A percentile compares a stretch with the other conserved stretches of the same genome.
These are phyloP conservation scores for Calocera cornea DNA, from an alignment of 768 basidiomycete genomes.

Conservation along the genomic window DNA sequence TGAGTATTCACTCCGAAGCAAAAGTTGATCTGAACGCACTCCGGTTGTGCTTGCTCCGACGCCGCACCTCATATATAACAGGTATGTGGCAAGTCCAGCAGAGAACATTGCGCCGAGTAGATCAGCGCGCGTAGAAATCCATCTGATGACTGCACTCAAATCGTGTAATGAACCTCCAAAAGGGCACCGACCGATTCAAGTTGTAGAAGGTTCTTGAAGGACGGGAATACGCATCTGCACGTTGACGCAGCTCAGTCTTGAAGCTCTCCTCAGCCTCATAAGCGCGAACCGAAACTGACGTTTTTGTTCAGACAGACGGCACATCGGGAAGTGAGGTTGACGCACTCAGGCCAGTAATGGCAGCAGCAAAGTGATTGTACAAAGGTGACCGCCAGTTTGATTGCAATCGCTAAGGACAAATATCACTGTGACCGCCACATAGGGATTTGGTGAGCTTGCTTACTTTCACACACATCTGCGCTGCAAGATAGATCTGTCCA, in stretches of 20 bases:
- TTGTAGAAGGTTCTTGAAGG: conserved; percentile 15
- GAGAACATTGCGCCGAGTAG: conserved; percentile 25
- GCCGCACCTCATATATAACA: conserved; percentile 17
- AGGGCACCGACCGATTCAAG: neutral
- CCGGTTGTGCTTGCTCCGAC: no score
- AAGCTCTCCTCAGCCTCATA: conserved; percentile 24
- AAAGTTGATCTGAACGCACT: no score
- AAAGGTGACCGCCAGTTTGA: conserved; percentile 26
- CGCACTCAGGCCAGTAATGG: conserved; percentile 20
- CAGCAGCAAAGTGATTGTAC: conserved; percentile 26
- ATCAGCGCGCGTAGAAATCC: conserved; percentile 23
- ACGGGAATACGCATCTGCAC: conserved; percentile 19
- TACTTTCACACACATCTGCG: conserved; percentile 44
- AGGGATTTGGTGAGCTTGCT: no score
- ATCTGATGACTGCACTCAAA: no score
- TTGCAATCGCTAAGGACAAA: neutral
- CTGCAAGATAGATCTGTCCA: conserved; percentile 41
- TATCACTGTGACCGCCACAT: no score
- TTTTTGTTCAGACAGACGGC: conserved; percentile 8
- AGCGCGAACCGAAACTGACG: conserved; percentile 23
- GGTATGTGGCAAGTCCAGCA: conserved; percentile 21
- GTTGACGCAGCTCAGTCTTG: conserved; percentile 16
- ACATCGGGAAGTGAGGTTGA: no score
- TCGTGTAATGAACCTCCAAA: no score
- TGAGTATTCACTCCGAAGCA: no score